Percentiles rank a stretch among this genome's conserved stretches.
Conservation (phyloP, 163 green algal genomes). For the Chloroidium sp. region DNA sequence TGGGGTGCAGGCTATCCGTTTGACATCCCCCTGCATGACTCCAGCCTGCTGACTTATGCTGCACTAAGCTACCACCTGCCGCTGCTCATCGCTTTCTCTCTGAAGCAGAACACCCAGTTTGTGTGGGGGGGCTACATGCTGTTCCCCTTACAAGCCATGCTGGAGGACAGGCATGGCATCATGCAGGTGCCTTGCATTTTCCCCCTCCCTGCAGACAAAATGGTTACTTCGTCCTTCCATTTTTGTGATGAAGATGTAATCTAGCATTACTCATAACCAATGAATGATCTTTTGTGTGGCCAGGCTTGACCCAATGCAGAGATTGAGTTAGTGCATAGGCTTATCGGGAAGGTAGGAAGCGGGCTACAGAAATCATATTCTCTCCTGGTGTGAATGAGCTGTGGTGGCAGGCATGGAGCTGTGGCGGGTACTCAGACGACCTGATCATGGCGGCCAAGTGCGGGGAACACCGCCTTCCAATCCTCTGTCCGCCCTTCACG, state of each 20-base stretch:
- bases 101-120: slow-evolving; percentile 51
- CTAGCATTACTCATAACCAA: too few relatives aligned
- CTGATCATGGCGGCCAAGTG: slow-evolving; percentile 70
- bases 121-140: slow-evolving; percentile 84
- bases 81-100: slow-evolving; percentile 69
- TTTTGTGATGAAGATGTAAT: too few relatives aligned
- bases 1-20: slow-evolving; percentile 78
- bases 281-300: too few relatives aligned
- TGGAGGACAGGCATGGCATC: slow-evolving; percentile 27
- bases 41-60: slow-evolving; percentile 50
- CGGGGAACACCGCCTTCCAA: slow-evolving; percentile 37
- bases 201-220: neutral
- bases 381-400: neutral
- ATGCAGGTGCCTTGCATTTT: slow-evolving; percentile 16
- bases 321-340: too few relatives aligned
- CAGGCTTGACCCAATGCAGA: too few relatives aligned
- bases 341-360: too few relatives aligned
- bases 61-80: slow-evolving; percentile 76
- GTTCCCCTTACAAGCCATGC: slow-evolving; percentile 41
- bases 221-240: too few relatives aligned
- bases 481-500: slow-evolving; percentile 57
- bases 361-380: too few relatives aligned
- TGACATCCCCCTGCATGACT: slow-evolving; percentile 53
- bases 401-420: slow-evolving; percentile 44
- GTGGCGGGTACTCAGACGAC: slow-evolving; percentile 91